Percentiles rank a stretch among this genome's conserved stretches.
Evolutionary conservation across 257 asterid genomes (phyloP).

Genomic region (Przewalskia tangutica): DNA sequence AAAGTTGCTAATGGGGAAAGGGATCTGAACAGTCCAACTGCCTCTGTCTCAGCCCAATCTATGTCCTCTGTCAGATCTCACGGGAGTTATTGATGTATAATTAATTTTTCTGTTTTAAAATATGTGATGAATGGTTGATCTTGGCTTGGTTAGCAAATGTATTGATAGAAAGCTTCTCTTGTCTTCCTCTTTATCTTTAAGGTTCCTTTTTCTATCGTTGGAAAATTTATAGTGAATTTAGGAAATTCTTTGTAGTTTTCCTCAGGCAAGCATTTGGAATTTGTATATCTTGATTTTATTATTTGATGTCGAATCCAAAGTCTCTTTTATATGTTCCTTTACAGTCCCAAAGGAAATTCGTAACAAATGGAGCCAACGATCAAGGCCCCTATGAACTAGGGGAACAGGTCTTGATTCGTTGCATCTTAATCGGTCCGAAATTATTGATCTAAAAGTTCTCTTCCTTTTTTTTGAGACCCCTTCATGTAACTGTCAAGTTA

Average conservation of each 20-base stretch:
- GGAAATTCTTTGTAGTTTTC: slow-evolving; percentile 7
- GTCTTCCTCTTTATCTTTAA: neutral
- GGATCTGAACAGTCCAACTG: slow-evolving; percentile 90
- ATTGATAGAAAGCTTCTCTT: neutral
- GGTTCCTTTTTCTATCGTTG: neutral
- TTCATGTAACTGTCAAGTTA: neutral
- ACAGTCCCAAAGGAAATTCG: neutral
- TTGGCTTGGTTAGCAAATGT: neutral
- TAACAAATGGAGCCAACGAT: neutral
- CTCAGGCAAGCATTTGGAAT: slow-evolving; percentile 1
- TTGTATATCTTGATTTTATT: slow-evolving; percentile 4
- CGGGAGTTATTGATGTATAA: slow-evolving; percentile 59
- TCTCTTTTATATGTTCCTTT: neutral
- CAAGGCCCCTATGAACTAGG: neutral
- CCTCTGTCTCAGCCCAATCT: slow-evolving; percentile 97
- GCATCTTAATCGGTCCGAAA: neutral
- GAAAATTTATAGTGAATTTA: neutral
- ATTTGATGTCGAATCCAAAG: neutral
- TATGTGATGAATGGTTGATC: slow-evolving; percentile 4
- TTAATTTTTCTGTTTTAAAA: slow-evolving; percentile 12
- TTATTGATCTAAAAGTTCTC: neutral
- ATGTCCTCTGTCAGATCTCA: slow-evolving; percentile 82
- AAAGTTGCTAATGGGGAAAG: slow-evolving; percentile 74
- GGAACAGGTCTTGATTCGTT: neutral
- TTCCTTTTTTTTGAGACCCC: neutral